Base-by-base conservation (phyloP, 2,329 filamentous ascomycete species). In the Stachybotrys chartarum region DNA sequence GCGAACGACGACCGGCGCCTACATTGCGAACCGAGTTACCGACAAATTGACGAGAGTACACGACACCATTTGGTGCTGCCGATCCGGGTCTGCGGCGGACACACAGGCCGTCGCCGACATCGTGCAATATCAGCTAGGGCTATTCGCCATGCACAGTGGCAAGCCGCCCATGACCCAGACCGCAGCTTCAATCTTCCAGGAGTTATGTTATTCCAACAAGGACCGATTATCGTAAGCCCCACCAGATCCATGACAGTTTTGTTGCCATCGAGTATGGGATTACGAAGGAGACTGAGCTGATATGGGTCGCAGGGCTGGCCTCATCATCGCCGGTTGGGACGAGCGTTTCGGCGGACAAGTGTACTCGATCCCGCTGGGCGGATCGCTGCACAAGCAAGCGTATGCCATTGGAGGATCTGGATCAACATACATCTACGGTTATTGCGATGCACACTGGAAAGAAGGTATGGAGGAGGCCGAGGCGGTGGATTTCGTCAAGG, bases 61-160 rank as follows among this genome's bases (percentile, higher is more conserved):
- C 77, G 94, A 99, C 75, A 97, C 93, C 57, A 97, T 99, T 75
- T 99, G 94, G 94, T 99, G 94, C 79, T 99, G 94, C 79, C 88
- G 94, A 68, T 97, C 94, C 58, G 94, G 94, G 53, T 99, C 94
- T 30, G 94, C 94, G 35, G 94, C 94, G 63, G 94, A 99, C 70
- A 99, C 94, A 57, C 94, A 99, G 76, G 94, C 94, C 52, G 91
- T 99, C 51, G 94, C 94, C 57, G 94, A 99, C 69, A 97, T 99
- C 66, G 94, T 99, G 47, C 90, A 96, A 70, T 97, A 97, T 74
- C 90, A 99, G 72, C 82, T 99, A 53, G 90, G 90, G 65, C 85
- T 97, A 77, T 97, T 96, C 73, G 87, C 89, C 60, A 90, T 96
- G 76, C 84, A 84, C 65, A 96, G 96, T 73, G 86, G 92, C 70